These are phyloP conservation scores for Cercis canadensis DNA, from an alignment of 306 rosid genomes.

Conservation along the genomic window DNA sequence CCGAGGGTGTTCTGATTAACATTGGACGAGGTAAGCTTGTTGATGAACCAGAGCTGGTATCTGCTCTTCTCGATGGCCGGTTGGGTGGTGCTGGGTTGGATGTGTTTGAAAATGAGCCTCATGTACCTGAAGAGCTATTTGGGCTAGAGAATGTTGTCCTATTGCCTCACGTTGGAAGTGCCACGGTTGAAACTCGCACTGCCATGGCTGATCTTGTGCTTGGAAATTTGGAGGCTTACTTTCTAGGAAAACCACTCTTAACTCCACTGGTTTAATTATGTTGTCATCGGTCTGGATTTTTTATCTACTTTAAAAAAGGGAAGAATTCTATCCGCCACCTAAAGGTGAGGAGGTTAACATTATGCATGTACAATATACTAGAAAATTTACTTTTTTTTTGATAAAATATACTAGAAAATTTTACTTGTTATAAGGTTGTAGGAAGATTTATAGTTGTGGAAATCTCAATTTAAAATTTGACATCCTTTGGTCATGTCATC, in stretches of 20 bases:
- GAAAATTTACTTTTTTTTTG: too few relatives aligned
- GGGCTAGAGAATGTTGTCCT: conserved; percentile 68
- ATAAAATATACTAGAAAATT: too few relatives aligned
- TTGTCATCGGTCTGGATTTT: too few relatives aligned
- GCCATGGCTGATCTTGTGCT: conserved; percentile 66
- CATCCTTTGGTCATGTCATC: background rate
- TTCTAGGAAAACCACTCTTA: conserved; percentile 55
- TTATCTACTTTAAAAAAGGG: too few relatives aligned
- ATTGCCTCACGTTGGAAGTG: conserved; percentile 64
- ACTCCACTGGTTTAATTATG: conserved; percentile 54
- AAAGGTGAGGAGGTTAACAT: too few relatives aligned
- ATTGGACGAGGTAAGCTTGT: conserved; percentile 65
- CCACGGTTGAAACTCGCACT: conserved; percentile 54
- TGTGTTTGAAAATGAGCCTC: conserved; percentile 67
- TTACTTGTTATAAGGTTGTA: too few relatives aligned
- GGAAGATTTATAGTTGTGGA: too few relatives aligned
- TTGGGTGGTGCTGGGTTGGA: conserved; percentile 77
- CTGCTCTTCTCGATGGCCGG: conserved; percentile 65
- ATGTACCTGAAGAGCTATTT: conserved; percentile 61
- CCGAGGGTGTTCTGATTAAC: conserved; percentile 65
- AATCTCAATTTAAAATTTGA: too few relatives aligned
- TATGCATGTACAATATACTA: too few relatives aligned
- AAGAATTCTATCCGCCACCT: too few relatives aligned
- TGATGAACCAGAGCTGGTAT: conserved; percentile 62
- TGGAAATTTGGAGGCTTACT: conserved; percentile 65